These are phyloP conservation scores for Nemania sp. DNA, from an alignment of 2,329 filamentous ascomycete species.

Conservation along the genomic window DNA sequence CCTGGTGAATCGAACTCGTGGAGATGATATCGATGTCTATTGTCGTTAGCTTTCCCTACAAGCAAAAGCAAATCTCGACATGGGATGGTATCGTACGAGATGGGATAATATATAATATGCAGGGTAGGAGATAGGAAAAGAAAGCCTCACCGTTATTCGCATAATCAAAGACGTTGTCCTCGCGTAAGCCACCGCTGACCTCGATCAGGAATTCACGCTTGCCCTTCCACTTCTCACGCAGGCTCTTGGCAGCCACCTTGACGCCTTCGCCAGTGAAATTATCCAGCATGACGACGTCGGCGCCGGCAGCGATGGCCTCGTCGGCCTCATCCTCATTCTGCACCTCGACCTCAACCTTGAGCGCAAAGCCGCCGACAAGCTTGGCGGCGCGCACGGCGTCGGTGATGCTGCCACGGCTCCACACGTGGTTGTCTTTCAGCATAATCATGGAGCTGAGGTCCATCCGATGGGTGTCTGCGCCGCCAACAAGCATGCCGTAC, in stretches of 20 bases:
- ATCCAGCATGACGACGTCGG: conserved; percentile 97
- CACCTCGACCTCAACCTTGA: conserved; percentile 97
- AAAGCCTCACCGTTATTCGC: conserved; percentile 74
- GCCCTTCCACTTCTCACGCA: conserved; percentile 85
- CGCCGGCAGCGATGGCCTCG: conserved; percentile 89
- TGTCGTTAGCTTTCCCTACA: conserved; percentile 4
- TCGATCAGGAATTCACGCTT: conserved; percentile 83
- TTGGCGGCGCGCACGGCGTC: conserved; percentile 87
- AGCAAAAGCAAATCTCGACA: conserved; percentile 38
- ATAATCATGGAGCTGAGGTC: conserved; percentile 96
- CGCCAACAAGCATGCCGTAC: conserved; percentile 96
- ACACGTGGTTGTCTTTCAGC: conserved; percentile 99
- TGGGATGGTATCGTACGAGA: not conserved
- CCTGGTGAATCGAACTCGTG: conserved; percentile 96
- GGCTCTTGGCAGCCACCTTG: conserved; percentile 75
- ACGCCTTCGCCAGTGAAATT: conserved; percentile 90
- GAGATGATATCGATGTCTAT: conserved; percentile 93
- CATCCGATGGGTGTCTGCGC: conserved; percentile 90
- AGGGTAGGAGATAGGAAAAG: not conserved
- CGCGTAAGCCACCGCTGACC: conserved; percentile 89
- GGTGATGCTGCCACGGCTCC: conserved; percentile 87
- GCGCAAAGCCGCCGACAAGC: conserved; percentile 84
- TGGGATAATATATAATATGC: no score
- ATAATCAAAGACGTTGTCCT: conserved; percentile 85
- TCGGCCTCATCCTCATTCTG: conserved; percentile 89